Evolutionary conservation across 2,329 filamentous ascomycete species (phyloP).

Genomic region (Fusarium sp.): DNA sequence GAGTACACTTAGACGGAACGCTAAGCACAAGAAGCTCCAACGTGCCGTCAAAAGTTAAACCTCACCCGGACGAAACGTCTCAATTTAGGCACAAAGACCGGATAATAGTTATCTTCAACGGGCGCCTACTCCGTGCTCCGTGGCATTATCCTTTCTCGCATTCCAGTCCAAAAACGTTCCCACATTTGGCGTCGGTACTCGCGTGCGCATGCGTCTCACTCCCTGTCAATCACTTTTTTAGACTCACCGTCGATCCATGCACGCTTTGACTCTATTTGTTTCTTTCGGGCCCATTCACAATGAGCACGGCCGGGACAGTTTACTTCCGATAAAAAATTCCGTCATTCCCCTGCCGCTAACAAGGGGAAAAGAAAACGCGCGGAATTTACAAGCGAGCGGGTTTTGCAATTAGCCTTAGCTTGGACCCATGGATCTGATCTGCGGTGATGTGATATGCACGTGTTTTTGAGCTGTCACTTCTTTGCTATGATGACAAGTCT

Average conservation of each 20-base stretch:
- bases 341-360: background rate
- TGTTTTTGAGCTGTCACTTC: background rate
- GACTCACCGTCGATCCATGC: background rate
- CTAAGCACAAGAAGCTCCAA: background rate
- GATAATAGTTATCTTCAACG: background rate
- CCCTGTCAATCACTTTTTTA: background rate
- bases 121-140: no score
- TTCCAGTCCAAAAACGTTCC: slow-evolving; percentile 7
- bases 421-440: background rate
- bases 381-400: no score
- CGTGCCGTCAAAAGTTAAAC: background rate
- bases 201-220: no score
- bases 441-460: background rate
- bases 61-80: background rate
- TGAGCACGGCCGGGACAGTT: background rate
- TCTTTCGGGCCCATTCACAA: background rate
- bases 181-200: background rate
- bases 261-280: background rate
- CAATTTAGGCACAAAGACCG: background rate
- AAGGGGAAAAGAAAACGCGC: no score
- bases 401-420: background rate
- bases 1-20: background rate
- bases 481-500: no score
- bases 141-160: no score
- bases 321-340: background rate